Evolutionary conservation across 2,329 filamentous ascomycete genomes (phyloP), one percentile per base, ranked within the genome.

Genomic region (Talaromyces sp.): DNA sequence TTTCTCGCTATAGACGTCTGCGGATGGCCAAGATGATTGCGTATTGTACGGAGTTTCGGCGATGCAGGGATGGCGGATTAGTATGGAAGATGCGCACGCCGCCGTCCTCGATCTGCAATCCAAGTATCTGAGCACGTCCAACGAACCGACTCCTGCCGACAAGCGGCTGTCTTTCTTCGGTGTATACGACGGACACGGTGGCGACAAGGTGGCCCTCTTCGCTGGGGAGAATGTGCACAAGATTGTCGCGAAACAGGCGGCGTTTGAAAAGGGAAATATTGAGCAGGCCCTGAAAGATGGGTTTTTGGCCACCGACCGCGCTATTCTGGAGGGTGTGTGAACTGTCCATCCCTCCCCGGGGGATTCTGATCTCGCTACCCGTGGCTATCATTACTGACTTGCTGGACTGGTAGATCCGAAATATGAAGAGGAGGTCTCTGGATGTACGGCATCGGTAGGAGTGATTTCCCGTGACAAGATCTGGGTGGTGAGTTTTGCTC

Each of bases 31-130:
- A 80, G 93, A 98, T 90, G 92, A 96, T 67, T 88, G 91, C 74
- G 87, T 96, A 74, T 80, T 95, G 74, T 99, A 90, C 78, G 95
- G 95, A 73, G 87, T 98, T 67, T 99, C 95, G 67, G 92, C 92
- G 78, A 99, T 99, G 95, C 95, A 99, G 80, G 95, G 95, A 82
- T 99, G 95, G 95, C 90, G 95, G 81, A 98, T 99, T 80, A 96
- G 91, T 82, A 99, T 99, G 95, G 95, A 99, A 78, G 95, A 99
- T 76, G 88, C 95, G 65, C 95, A 99, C 80, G 91, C 90, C 64
- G 85, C 90, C 59, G 81, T 98, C 57, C 89, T 99, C 74, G 91
- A 98, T 77, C 86, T 98, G 67, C 86, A 95, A 71, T 81, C 86
- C 63, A 80, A 82, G 63, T 79, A 79, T 68, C 77, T 78, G 38